Evolutionary conservation across 768 basidiomycete species (phyloP).

Genomic region (Clathrus columnatus): DNA sequence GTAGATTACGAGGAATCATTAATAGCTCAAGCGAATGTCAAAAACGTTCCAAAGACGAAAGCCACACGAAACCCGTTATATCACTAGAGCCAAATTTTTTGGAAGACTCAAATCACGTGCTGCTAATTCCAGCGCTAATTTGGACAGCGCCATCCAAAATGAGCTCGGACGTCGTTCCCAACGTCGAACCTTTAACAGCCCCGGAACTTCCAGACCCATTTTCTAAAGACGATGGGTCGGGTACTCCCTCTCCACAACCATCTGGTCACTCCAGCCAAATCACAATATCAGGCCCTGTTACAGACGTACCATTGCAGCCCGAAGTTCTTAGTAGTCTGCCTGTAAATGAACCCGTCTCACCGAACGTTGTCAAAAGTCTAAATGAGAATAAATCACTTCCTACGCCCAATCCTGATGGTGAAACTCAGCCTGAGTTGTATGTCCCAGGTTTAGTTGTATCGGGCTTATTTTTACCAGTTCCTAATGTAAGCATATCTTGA

Average conservation of each 20-base stretch:
- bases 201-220: slow-evolving; percentile 6
- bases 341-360: neutral
- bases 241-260: neutral
- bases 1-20: slow-evolving; percentile 44
- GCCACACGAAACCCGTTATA: too few relatives aligned
- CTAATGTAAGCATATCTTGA: slow-evolving; percentile 65
- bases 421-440: slow-evolving; percentile 29
- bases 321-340: neutral
- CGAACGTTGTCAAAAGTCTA: neutral
- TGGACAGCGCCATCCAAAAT: neutral
- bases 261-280: slow-evolving; percentile 1
- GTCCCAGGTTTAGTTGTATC: slow-evolving; percentile 62
- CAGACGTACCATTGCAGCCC: slow-evolving; percentile 1
- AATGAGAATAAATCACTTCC: slow-evolving; percentile 1
- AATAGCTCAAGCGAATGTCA: slow-evolving; percentile 7
- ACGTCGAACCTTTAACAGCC: neutral
- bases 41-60: slow-evolving; percentile 9
- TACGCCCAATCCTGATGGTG: neutral
- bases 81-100: slow-evolving; percentile 9
- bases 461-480: slow-evolving; percentile 82
- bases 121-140: neutral
- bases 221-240: slow-evolving; percentile 1
- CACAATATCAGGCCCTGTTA: neutral
- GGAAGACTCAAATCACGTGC: slow-evolving; percentile 3
- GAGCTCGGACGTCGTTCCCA: neutral